Percentiles rank a stretch among this genome's conserved stretches.
Conservation (phyloP, 768 basidiomycete species). For the Boletus fagicola region DNA sequence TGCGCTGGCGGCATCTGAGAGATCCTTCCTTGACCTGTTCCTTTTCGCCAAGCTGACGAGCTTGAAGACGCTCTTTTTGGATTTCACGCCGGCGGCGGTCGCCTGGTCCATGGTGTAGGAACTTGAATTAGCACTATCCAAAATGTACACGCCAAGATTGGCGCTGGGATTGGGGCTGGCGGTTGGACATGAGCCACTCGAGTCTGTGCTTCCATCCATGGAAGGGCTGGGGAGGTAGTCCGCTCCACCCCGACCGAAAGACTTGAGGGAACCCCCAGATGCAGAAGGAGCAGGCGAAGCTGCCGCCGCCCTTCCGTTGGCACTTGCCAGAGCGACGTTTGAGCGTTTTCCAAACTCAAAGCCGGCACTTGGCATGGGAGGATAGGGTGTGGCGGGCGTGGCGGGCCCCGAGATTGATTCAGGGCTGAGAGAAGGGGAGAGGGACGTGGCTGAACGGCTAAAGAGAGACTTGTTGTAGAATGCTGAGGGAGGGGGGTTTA, state of each 20-base stretch:
- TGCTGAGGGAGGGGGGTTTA: slow-evolving; percentile 2
- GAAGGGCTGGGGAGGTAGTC: slow-evolving; percentile 18
- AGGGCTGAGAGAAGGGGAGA: slow-evolving; percentile 39
- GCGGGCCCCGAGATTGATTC: slow-evolving; percentile 15
- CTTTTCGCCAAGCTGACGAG: slow-evolving; percentile 35
- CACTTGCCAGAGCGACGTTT: not conserved
- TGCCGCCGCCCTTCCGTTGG: slow-evolving; percentile 10
- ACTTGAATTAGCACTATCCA: slow-evolving; percentile 19
- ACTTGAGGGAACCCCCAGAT: slow-evolving; percentile 19
- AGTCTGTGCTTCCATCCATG: slow-evolving; percentile 29
- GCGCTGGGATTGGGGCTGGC: not conserved
- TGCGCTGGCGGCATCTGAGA: slow-evolving; percentile 23
- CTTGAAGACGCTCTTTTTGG: slow-evolving; percentile 37
- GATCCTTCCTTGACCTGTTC: slow-evolving; percentile 33
- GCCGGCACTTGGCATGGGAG: not conserved
- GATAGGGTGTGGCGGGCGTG: slow-evolving; percentile 23
- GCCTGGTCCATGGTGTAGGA: slow-evolving; percentile 12
- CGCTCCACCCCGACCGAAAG: slow-evolving; percentile 6
- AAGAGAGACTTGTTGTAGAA: slow-evolving; percentile 36
- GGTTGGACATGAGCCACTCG: slow-evolving; percentile 21
- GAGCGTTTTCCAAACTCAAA: slow-evolving; percentile 9
- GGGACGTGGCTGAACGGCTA: slow-evolving; percentile 43
- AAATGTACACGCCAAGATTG: slow-evolving; percentile 9
- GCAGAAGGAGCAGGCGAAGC: slow-evolving; percentile 20
- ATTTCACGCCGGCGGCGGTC: slow-evolving; percentile 7